Conservation (phyloP, 1,284 basidiomycete genomes). For the Flammula alnicola region DNA sequence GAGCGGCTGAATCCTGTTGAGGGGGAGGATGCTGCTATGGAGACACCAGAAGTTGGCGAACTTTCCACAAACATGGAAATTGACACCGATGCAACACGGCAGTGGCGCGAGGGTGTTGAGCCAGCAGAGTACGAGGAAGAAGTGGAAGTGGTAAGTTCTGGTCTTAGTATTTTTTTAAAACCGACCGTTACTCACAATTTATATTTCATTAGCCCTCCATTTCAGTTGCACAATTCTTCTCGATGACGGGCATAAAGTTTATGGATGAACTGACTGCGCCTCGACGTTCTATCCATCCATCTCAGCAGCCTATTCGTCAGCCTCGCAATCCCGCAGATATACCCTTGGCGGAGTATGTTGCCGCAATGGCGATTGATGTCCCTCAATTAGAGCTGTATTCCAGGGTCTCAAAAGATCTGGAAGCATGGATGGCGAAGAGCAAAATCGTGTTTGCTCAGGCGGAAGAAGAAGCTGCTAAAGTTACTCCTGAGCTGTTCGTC, state of each 20-base stretch:
- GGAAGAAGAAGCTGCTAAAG: conserved; percentile 73
- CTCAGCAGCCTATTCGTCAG: conserved; percentile 52
- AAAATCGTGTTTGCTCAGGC: conserved; percentile 67
- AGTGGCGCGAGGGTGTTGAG: conserved; percentile 54
- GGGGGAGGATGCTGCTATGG: conserved; percentile 4
- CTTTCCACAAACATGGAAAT: conserved; percentile 29
- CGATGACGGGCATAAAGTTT: conserved; percentile 83
- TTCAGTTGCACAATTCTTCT: conserved; percentile 84
- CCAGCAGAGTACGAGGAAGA: conserved; percentile 46
- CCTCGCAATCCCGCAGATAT: conserved; percentile 52
- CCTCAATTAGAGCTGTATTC: conserved; percentile 78
- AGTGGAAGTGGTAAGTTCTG: conserved; percentile 23
- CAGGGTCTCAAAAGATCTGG: conserved; percentile 70
- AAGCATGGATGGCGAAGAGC: conserved; percentile 74
- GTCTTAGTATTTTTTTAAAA: background rate
- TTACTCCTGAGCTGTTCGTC: conserved; percentile 79
- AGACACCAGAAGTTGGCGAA: conserved; percentile 14
- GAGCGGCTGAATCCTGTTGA: too few species aligned
- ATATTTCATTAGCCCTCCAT: conserved; percentile 47
- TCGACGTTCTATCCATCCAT: conserved; percentile 69
- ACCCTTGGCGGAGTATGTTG: conserved; percentile 67
- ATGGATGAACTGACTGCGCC: conserved; percentile 81
- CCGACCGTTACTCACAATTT: conserved; percentile 1
- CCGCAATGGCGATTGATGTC: conserved; percentile 72
- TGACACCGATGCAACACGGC: conserved; percentile 45